Percentiles rank a stretch among this genome's conserved stretches.
Conservation (phyloP, 257 asterid species). For the Ligustrum vulgare region DNA sequence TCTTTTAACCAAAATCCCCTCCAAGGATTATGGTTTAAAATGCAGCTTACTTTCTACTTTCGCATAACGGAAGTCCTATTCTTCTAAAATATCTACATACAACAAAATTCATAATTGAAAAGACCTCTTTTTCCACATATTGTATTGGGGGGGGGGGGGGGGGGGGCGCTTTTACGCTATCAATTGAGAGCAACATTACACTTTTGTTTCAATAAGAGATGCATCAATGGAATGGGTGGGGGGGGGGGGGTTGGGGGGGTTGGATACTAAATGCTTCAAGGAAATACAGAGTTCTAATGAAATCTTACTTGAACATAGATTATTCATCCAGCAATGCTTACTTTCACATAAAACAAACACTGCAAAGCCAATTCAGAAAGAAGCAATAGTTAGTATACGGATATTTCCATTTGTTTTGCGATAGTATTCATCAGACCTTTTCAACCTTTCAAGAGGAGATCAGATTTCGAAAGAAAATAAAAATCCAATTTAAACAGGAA, state of each 20-base stretch:
- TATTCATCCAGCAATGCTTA: conserved; percentile 43
- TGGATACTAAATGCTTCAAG: not conserved
- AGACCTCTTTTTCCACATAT: not conserved
- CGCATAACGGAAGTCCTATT: not conserved
- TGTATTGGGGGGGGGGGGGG: too few species aligned
- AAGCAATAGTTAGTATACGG: conserved; percentile 20
- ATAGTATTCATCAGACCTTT: not conserved
- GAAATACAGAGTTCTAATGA: conserved; percentile 1
- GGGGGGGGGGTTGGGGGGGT: too few species aligned
- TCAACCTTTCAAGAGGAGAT: not conserved
- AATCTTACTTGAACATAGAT: conserved; percentile 84
- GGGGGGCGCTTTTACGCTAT: too few species aligned
- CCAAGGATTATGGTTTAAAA: not conserved
- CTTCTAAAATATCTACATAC: not conserved
- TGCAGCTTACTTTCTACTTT: not conserved
- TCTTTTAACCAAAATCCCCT: not conserved
- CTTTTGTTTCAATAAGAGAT: not conserved
- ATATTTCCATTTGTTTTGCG: not conserved
- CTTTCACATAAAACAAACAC: conserved; percentile 24
- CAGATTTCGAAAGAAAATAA: too few species aligned
- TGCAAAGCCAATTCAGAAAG: conserved; percentile 35
- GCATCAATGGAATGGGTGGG: not conserved
- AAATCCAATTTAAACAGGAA: not conserved
- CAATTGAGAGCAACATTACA: not conserved
- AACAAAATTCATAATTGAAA: not conserved